Evolutionary conservation across 208 protist genomes (phyloP), one percentile per base, ranked within the genome.

Genomic region (Trypanosoma vivax): DNA sequence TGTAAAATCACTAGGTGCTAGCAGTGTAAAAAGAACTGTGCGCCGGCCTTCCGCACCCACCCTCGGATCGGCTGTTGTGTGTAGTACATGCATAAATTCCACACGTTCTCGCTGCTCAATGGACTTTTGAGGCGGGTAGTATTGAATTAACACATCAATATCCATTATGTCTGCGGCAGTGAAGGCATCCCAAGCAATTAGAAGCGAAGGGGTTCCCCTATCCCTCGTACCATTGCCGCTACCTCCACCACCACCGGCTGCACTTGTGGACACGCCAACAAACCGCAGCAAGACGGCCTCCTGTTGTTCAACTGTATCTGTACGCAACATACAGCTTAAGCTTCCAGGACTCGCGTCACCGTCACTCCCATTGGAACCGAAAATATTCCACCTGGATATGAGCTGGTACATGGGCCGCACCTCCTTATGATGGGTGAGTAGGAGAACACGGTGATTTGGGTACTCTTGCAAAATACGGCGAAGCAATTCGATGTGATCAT

Each of bases 351-450:
- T 43, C 29, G 27, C 55, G 1, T 16, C 16, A 31, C 30, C n/a
- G 10, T 6, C 39, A 43, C 46, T 13, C 16, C 46, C 27, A 3
- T 18, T 19, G 3, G 28, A 47, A 13, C 33, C 45, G n/a, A 71
- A 75, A 25, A 83, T 39, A 4, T 66, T 71, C 75, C 79, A 83
- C 38, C 51, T 64, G 24, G 50, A 34, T 47, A 88, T 69, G 19
- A 70, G 54, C 46, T 65, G 45, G 50, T 66, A 74, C 19, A 87
- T 61, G 19, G 73, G 70, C 27, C 67, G 55, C 10, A 90, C 66
- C 51, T 90, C 83, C 63, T 85, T 83, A 57, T 84, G 70, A 54
- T 90, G 83, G 2, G 83, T 90, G 31, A 90, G 61, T 11, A 90
- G 10, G 1, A 85, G 47, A 27, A 84, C 51, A 21, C 74, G 73